Conservation (phyloP, 2,329 filamentous ascomycete species). For the Pseudogymnoascus sp. region DNA sequence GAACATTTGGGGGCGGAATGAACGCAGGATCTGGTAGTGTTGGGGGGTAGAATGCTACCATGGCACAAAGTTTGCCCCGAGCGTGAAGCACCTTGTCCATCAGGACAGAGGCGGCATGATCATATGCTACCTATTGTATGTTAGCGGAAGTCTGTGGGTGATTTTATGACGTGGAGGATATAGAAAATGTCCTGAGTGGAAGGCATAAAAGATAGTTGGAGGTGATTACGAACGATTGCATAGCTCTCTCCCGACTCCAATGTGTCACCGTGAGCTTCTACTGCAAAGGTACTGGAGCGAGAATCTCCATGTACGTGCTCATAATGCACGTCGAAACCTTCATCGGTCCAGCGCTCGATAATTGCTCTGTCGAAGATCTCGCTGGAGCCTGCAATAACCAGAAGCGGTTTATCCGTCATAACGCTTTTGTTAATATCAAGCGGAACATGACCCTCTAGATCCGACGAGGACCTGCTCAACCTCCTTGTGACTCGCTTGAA, state of each 20-base stretch:
- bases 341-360: conserved; percentile 47
- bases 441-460: not conserved
- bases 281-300: conserved; percentile 32
- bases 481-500: not conserved
- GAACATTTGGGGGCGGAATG: conserved; percentile 28
- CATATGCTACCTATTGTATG: conserved; percentile 4
- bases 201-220: too few relatives aligned
- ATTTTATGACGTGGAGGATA: conserved; percentile 40
- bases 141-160: not conserved
- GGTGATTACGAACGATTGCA: conserved; percentile 51
- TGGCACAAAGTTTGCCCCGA: conserved; percentile 48
- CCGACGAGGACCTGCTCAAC: not conserved
- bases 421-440: not conserved
- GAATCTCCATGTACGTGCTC: conserved; percentile 8
- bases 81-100: conserved; percentile 26
- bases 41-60: conserved; percentile 58
- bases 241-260: conserved; percentile 45
- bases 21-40: conserved; percentile 43
- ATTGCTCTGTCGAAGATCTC: conserved; percentile 49
- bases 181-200: not conserved
- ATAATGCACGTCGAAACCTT: conserved; percentile 54
- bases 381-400: conserved; percentile 45
- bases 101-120: not conserved
- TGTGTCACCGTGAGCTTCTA: conserved; percentile 39
- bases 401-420: conserved; percentile 9